Percentiles rank a stretch among this genome's conserved stretches.
Evolutionary conservation across 2,329 filamentous ascomycete genomes (phyloP).

Genomic region (Aspergillus neoniger): DNA sequence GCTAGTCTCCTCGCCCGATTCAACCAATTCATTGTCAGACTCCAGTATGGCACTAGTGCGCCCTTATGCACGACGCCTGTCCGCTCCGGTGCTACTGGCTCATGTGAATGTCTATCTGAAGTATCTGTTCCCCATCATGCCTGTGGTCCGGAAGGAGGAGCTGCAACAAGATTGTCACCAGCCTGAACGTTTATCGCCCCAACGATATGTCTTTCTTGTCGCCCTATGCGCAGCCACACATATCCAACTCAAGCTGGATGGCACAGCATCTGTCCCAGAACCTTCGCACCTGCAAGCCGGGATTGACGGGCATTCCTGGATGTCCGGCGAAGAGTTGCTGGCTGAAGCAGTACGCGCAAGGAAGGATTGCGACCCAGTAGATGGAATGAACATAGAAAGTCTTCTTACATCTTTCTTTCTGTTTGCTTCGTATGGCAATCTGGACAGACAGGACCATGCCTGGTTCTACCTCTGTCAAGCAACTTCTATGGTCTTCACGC

Average conservation of each 20-base stretch:
- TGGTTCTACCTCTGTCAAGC: slow-evolving; percentile 81
- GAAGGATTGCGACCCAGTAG: slow-evolving; percentile 43
- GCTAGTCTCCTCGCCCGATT: slow-evolving; percentile 38
- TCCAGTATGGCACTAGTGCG: slow-evolving; percentile 23
- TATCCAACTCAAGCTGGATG: slow-evolving; percentile 47
- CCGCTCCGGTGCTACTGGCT: slow-evolving; percentile 37
- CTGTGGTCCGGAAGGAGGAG: slow-evolving; percentile 40
- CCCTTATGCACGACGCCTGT: slow-evolving; percentile 30
- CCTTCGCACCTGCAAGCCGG: slow-evolving; percentile 41
- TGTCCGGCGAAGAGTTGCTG: slow-evolving; percentile 66
- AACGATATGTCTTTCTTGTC: slow-evolving; percentile 45
- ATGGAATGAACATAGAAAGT: slow-evolving; percentile 42
- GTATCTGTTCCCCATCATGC: slow-evolving; percentile 48
- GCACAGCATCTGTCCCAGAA: slow-evolving; percentile 27
- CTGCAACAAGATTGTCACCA: slow-evolving; percentile 47
- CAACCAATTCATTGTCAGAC: slow-evolving; percentile 34
- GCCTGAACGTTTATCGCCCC: slow-evolving; percentile 53
- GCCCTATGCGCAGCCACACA: slow-evolving; percentile 48
- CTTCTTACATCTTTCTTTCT: slow-evolving; percentile 75
- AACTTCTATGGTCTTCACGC: slow-evolving; percentile 61
- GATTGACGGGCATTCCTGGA: slow-evolving; percentile 60
- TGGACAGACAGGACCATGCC: slow-evolving; percentile 73
- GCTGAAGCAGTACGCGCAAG: slow-evolving; percentile 60
- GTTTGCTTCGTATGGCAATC: slow-evolving; percentile 69
- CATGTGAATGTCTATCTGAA: slow-evolving; percentile 46